Conservation (phyloP, 2,329 filamentous ascomycete species). For the Aspergillus pseudoviridinutans region DNA sequence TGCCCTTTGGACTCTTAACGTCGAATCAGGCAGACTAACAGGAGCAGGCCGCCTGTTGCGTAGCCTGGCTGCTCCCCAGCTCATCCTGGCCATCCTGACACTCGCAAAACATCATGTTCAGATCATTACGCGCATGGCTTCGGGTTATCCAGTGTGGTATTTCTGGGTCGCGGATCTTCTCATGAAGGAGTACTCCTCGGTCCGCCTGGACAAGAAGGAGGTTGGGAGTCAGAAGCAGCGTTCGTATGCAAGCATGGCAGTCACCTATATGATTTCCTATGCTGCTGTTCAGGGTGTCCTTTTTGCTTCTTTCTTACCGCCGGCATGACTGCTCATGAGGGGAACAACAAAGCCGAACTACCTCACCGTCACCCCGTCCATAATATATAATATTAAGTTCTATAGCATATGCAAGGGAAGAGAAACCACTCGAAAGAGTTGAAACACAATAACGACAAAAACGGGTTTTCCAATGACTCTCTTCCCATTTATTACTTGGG, state of each 20-base stretch:
- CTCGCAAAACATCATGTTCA: constrained; percentile 7
- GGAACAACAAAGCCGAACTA: too few relatives aligned
- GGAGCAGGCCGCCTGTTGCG: constrained; percentile 1
- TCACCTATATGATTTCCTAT: constrained; percentile 6
- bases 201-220: neutral
- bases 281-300: constrained; percentile 3
- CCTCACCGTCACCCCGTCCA: too few relatives aligned
- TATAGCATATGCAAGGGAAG: too few relatives aligned
- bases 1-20: neutral
- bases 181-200: neutral
- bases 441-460: too few relatives aligned
- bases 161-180: constrained; percentile 1
- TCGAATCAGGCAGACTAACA: neutral
- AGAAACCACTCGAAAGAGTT: too few relatives aligned
- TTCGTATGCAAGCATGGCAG: neutral
- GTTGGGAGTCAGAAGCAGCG: neutral
- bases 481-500: too few relatives aligned
- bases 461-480: too few relatives aligned
- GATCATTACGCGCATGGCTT: constrained; percentile 8
- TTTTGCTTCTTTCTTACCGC: constrained; percentile 8
- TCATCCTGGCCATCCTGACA: constrained; percentile 1
- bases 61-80: constrained; percentile 5
- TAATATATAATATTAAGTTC: too few relatives aligned
- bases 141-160: constrained; percentile 10
- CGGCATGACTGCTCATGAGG: neutral